Evolutionary conservation across 1,284 basidiomycete species (phyloP).

Genomic region (Fomitiporia mediterranea): DNA sequence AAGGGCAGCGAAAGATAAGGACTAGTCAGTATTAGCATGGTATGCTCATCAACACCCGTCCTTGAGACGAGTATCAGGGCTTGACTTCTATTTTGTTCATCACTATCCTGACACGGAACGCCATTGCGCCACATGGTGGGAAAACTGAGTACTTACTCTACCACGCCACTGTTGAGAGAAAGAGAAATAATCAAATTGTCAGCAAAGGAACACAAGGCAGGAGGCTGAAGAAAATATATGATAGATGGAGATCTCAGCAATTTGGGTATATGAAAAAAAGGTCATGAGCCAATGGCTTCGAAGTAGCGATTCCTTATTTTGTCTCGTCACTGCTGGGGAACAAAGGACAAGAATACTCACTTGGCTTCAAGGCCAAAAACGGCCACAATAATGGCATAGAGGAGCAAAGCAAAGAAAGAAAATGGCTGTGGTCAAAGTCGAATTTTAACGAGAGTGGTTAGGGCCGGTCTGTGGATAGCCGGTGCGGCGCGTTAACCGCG

Average conservation of each 20-base stretch:
- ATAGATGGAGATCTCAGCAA: constrained; percentile 56
- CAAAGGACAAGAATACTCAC: constrained; percentile 31
- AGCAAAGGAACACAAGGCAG: too few species aligned
- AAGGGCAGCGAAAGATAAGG: constrained; percentile 9
- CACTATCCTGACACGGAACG: constrained; percentile 30
- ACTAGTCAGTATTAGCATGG: constrained; percentile 82
- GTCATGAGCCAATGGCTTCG: constrained; percentile 67
- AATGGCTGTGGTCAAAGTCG: too few species aligned
- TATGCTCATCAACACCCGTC: constrained; percentile 62
- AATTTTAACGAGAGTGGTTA: constrained; percentile 24
- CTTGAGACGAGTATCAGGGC: constrained; percentile 72
- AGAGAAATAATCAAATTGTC: too few species aligned
- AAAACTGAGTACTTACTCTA: too few species aligned
- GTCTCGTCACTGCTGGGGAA: constrained; percentile 50
- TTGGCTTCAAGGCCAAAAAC: constrained; percentile 25
- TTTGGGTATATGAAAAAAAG: constrained; percentile 74
- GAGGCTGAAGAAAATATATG: constrained; percentile 21
- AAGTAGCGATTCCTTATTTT: constrained; percentile 77
- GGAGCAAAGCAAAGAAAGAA: too few species aligned
- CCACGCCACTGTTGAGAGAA: too few species aligned
- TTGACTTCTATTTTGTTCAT: constrained; percentile 84
- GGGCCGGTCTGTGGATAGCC: constrained; percentile 14
- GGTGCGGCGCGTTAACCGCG: not conserved
- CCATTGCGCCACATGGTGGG: too few species aligned
- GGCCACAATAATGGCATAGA: too few species aligned